Percentiles rank a stretch among this genome's conserved stretches.
Conservation (phyloP, 768 basidiomycete species). For the Crassisporium funariophilum region DNA sequence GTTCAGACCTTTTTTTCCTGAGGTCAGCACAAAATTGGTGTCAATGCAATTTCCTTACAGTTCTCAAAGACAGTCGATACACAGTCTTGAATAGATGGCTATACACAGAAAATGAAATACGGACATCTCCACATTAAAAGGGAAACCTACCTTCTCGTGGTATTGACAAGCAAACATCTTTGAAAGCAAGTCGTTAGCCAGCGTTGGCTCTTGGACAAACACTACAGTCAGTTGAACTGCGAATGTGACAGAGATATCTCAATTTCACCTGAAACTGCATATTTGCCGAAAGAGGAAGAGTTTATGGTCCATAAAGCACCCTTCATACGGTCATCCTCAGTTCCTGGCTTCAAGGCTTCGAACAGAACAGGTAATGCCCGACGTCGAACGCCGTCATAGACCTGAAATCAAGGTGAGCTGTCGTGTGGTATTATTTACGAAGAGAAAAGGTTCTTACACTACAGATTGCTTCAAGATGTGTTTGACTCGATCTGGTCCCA, state of each 20-base stretch:
- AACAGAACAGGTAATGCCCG: constrained; percentile 65
- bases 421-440: not conserved
- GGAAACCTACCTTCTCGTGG: constrained; percentile 74
- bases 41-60: constrained; percentile 36
- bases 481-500: constrained; percentile 48
- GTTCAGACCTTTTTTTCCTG: constrained; percentile 53
- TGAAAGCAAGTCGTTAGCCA: constrained; percentile 59
- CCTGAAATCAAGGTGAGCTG: constrained; percentile 33
- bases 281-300: constrained; percentile 61
- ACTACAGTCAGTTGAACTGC: not conserved
- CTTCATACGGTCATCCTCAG: constrained; percentile 91
- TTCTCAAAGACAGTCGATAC: constrained; percentile 67
- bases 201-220: constrained; percentile 65
- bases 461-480: constrained; percentile 52
- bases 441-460: constrained; percentile 44
- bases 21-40: not conserved
- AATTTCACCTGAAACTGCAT: constrained; percentile 47
- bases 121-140: not conserved
- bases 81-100: constrained; percentile 79
- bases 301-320: constrained; percentile 84
- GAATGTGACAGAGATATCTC: not conserved
- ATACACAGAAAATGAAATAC: not conserved
- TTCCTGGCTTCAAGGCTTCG: constrained; percentile 60
- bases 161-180: constrained; percentile 73
- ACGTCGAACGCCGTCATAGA: constrained; percentile 68